These are phyloP conservation scores for Cylindricascospora bacillispora DNA, from an alignment of 1,139 yeast genomes.

Conservation along the genomic window DNA sequence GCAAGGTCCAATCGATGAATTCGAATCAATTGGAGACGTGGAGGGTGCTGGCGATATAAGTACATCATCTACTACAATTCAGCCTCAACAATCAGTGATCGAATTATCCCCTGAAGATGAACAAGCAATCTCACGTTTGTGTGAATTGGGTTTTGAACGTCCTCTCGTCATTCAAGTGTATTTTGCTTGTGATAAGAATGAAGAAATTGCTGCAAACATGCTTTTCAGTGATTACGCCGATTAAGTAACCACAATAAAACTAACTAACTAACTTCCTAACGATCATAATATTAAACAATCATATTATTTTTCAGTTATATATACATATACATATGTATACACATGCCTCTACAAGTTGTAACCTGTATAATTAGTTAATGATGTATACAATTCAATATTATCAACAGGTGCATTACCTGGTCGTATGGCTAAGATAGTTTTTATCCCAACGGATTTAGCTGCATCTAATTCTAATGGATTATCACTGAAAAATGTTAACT, in stretches of 20 bases:
- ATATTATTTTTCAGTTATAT: not conserved
- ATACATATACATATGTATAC: not conserved
- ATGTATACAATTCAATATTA: not conserved
- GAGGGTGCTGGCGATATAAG: constrained; percentile 27
- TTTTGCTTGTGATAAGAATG: constrained; percentile 96
- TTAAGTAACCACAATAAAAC: constrained; percentile 3
- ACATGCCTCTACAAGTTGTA: not conserved
- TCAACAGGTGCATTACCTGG: constrained; percentile 59
- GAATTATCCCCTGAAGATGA: constrained; percentile 73
- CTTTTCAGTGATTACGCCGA: constrained; percentile 36
- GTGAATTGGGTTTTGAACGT: constrained; percentile 88
- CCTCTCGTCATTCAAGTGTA: constrained; percentile 83
- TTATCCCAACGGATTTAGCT: constrained; percentile 55
- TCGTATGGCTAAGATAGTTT: constrained; percentile 46
- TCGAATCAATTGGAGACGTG: constrained; percentile 1
- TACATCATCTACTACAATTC: constrained; percentile 28
- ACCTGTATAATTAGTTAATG: not conserved
- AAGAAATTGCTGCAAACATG: constrained; percentile 90
- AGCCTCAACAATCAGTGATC: constrained; percentile 30
- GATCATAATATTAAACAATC: not conserved
- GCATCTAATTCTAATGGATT: constrained; percentile 58
- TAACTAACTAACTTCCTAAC: no score
- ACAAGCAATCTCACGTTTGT: constrained; percentile 73
- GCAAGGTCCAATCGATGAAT: constrained; percentile 15
- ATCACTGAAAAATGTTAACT: constrained; percentile 64